These are phyloP conservation scores for Cladochytrium replicatum DNA, from an alignment of 192 early-diverging fungal species.

Conservation along the genomic window DNA sequence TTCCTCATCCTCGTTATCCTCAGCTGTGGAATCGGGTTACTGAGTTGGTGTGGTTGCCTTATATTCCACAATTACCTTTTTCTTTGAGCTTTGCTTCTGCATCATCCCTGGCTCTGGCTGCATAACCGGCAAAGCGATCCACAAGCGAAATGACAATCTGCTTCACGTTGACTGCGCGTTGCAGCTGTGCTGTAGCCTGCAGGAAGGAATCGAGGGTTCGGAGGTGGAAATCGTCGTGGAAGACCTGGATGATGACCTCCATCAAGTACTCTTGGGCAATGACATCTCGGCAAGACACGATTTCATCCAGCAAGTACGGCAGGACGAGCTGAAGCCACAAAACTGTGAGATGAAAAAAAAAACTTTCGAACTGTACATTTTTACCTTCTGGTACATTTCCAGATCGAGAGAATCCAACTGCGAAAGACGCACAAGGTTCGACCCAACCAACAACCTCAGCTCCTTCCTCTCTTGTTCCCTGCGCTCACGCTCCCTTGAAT, in stretches of 20 bases:
- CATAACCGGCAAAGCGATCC: conserved; percentile 88
- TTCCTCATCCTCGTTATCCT: conserved; percentile 16
- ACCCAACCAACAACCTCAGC: conserved; percentile 89
- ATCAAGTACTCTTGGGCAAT: conserved; percentile 99
- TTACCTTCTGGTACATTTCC: conserved; percentile 65
- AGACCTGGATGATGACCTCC: conserved; percentile 98
- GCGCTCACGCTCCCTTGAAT: conserved; percentile 85
- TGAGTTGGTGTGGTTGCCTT: not conserved
- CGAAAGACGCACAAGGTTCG: conserved; percentile 87
- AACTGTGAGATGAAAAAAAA: too few species aligned
- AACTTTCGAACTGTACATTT: not conserved
- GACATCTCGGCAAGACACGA: conserved; percentile 92
- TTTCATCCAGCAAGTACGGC: conserved; percentile 88
- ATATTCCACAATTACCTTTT: too few species aligned
- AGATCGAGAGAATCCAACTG: conserved; percentile 84
- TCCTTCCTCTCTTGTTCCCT: conserved; percentile 94
- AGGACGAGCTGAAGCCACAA: conserved; percentile 72
- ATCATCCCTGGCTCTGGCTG: conserved; percentile 52
- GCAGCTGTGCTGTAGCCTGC: conserved; percentile 80
- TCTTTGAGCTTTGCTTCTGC: conserved; percentile 21
- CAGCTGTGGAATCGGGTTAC: too few species aligned
- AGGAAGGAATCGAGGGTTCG: conserved; percentile 81
- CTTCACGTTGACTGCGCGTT: conserved; percentile 92
- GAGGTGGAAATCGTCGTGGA: conserved; percentile 94
- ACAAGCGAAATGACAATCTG: conserved; percentile 92